Percentiles rank a stretch among this genome's conserved stretches.
These are phyloP conservation scores for Kurtzmaniella cleridarum DNA, from an alignment of 805 yeast species.

Conservation along the genomic window DNA sequence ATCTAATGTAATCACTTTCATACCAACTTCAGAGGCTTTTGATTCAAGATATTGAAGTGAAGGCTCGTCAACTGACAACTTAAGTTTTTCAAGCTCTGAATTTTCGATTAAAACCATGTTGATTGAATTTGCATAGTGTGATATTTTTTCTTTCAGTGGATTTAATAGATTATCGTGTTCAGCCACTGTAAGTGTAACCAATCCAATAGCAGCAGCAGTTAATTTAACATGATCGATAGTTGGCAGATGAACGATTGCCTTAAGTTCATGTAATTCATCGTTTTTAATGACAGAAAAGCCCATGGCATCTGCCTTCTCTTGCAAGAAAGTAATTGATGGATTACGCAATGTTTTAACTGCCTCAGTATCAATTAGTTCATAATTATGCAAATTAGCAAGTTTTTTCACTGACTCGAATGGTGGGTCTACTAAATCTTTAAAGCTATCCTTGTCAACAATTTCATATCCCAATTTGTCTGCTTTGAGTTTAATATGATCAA, in stretches of 20 bases:
- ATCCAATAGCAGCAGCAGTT: slow-evolving; percentile 8
- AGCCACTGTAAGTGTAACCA: slow-evolving; percentile 4
- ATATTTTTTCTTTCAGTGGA: slow-evolving; percentile 9
- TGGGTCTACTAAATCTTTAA: slow-evolving; percentile 21
- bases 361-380: no score
- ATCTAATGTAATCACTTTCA: slow-evolving; percentile 8
- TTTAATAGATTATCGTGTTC: neutral
- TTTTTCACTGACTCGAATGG: no score
- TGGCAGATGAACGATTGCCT: slow-evolving; percentile 13
- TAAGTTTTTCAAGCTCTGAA: slow-evolving; percentile 8
- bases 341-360: neutral
- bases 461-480: slow-evolving; percentile 7
- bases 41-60: slow-evolving; percentile 11
- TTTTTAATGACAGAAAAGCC: slow-evolving; percentile 30
- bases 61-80: slow-evolving; percentile 15
- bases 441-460: slow-evolving; percentile 4
- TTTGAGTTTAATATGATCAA: slow-evolving; percentile 5
- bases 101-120: slow-evolving; percentile 9
- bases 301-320: slow-evolving; percentile 17
- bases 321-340: no score
- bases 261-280: slow-evolving; percentile 4
- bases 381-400: no score
- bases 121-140: slow-evolving; percentile 9
- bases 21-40: slow-evolving; percentile 11
- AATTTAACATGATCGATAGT: slow-evolving; percentile 11